phyloP scores from a whole-genome alignment of 345 rosid species.

The Turritis glabra region DNA sequence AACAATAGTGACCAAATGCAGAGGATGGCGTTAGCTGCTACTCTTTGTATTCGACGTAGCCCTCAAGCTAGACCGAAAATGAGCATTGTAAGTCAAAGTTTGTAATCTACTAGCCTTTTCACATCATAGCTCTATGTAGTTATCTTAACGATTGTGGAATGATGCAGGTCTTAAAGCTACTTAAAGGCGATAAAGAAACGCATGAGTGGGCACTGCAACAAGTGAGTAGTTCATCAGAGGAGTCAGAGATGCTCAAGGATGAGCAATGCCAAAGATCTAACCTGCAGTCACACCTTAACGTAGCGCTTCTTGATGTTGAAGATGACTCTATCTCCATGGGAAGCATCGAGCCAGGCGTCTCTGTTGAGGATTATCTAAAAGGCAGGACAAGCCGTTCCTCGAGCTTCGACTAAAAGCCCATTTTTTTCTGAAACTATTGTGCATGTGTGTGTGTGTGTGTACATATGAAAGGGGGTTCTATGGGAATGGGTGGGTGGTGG shows the following conservation, averaged over 20 bases:
- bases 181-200: slow-evolving; percentile 62
- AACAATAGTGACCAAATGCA: slow-evolving; percentile 52
- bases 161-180: slow-evolving; percentile 72
- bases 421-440: not conserved
- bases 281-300: slow-evolving; percentile 78
- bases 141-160: not conserved
- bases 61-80: slow-evolving; percentile 79
- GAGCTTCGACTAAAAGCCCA: slow-evolving; percentile 65
- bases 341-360: slow-evolving; percentile 64
- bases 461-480: not conserved
- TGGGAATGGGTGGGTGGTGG: not conserved
- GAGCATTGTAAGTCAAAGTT: slow-evolving; percentile 53
- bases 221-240: slow-evolving; percentile 46
- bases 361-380: slow-evolving; percentile 80
- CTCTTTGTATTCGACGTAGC: slow-evolving; percentile 71
- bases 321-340: slow-evolving; percentile 73
- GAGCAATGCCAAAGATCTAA: slow-evolving; percentile 55
- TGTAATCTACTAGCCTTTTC: not conserved
- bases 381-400: slow-evolving; percentile 94
- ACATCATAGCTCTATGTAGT: not conserved
- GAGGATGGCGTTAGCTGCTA: slow-evolving; percentile 84
- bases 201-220: slow-evolving; percentile 63
- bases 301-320: slow-evolving; percentile 69
- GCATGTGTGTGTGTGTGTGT: slow-evolving; percentile 27
- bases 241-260: slow-evolving; percentile 49